Evolutionary conservation across 768 basidiomycete species (phyloP).

Genomic region (Rhodotorula babjevae): DNA sequence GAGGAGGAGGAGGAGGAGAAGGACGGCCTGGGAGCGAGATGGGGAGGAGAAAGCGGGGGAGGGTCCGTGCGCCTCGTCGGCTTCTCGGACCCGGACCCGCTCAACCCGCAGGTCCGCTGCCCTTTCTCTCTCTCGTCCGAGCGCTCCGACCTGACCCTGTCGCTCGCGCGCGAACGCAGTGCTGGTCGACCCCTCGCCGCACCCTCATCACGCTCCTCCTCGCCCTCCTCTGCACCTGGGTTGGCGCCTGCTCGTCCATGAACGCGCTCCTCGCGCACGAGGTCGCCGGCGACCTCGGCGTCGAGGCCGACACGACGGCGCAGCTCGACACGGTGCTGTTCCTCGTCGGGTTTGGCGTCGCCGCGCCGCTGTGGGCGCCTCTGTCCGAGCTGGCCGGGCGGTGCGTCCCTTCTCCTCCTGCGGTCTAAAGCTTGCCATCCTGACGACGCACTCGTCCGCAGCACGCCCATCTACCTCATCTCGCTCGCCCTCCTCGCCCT

Average conservation of each 20-base stretch:
- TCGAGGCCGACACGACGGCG: neutral
- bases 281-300: neutral
- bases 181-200: neutral
- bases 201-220: neutral
- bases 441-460: too few species aligned
- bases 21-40: too few species aligned
- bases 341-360: conserved; percentile 9
- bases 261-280: neutral
- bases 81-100: neutral
- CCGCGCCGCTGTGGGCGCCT: conserved; percentile 3
- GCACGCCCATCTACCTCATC: conserved; percentile 20
- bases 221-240: neutral
- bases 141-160: too few species aligned
- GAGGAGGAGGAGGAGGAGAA: neutral
- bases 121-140: too few species aligned
- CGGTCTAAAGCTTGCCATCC: too few species aligned
- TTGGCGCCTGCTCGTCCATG: neutral
- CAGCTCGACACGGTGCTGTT: conserved; percentile 14
- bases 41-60: too few species aligned
- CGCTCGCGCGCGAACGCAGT: neutral
- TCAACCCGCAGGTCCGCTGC: neutral
- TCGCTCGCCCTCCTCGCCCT: conserved; percentile 7
- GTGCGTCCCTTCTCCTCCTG: neutral
- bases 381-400: conserved; percentile 11
- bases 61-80: neutral